Base-by-base conservation (phyloP, 192 early-diverging fungal genomes). In the Thamnidium elegans region DNA sequence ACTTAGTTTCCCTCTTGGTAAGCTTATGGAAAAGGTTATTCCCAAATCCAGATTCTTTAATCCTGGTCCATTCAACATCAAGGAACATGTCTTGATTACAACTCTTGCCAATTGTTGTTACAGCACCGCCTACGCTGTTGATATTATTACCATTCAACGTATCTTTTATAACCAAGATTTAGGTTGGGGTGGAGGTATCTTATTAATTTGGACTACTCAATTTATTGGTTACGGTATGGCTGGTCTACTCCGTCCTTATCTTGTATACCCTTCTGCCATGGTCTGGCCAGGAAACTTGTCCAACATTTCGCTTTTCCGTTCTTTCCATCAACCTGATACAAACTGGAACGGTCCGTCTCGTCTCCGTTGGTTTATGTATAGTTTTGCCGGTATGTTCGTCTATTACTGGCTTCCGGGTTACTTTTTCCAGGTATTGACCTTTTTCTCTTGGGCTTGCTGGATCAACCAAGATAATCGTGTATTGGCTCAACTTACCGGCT, bases 251-350 rank as follows among this genome's bases (percentile, higher is more conserved):
- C 88, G 93, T 31, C 83, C 84, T 21, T 93, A 87, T 72, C 77
- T 97, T n/a, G 92, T 97, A 7, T 84, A 88, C 53, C 94, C 94
- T 30, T 77, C 89, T 2, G 78, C 86, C 7, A 94, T 96, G 92
- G 79, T 92, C 46, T 99, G 94, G 94, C 94, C 94, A 3, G 63
- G 82, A 3, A 88, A 81, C 32, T 80, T 97, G 32, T 80, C 90
- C 39, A 86, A 84, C 50, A 86, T 91, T 31, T 86, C 90, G 10
- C 73, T 94, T 21, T 91, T 93, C 74, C 83, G 85, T 15, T 86
- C 90, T 2, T 82, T 94, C 50, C 91, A 95, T 69, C 44, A 64
- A 31, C 30, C 26, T 11, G 52, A 59, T 2, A 46, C 34, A 1
- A 44, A 63, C 45, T 63, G 72, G 63, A 58, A 46, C 21, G 74